Conservation (phyloP, 2,329 filamentous ascomycete species). For the Leptographium galeiforme region DNA sequence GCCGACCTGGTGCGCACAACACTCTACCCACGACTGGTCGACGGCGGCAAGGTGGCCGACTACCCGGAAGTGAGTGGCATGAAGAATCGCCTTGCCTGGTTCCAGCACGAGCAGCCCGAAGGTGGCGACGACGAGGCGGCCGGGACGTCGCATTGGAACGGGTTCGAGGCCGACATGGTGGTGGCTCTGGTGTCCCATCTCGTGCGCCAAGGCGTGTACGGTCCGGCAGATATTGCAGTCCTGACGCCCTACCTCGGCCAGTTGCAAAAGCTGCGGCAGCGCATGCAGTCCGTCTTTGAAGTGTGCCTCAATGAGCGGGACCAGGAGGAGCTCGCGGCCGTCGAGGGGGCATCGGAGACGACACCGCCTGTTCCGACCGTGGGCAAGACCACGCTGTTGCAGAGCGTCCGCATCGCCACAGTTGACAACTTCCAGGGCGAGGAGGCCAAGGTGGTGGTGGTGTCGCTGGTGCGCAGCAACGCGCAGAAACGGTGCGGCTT, state of each 20-base stretch:
- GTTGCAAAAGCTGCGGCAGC: conserved; percentile 32
- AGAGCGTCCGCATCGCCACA: background rate
- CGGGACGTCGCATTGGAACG: background rate
- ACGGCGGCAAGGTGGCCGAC: conserved; percentile 25
- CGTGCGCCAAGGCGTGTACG: conserved; percentile 49
- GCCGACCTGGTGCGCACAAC: conserved; percentile 42
- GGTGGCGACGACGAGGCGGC: conserved; percentile 17
- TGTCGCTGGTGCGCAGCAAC: conserved; percentile 62
- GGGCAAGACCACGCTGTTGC: conserved; percentile 27
- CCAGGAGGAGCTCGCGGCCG: conserved; percentile 30
- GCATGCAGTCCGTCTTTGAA: conserved; percentile 24
- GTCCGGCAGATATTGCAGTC: conserved; percentile 50
- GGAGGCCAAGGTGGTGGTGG: conserved; percentile 56
- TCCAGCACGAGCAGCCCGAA: conserved; percentile 42
- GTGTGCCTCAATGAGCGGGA: conserved; percentile 54
- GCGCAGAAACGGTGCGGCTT: conserved; percentile 45
- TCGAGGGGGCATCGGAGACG: conserved; percentile 17
- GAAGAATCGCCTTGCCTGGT: conserved; percentile 42
- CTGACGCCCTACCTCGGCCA: conserved; percentile 54
- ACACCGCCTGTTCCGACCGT: conserved; percentile 2
- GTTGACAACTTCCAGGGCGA: conserved; percentile 63
- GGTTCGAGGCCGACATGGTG: conserved; percentile 51
- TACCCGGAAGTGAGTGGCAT: conserved; percentile 41
- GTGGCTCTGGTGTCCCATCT: conserved; percentile 50
- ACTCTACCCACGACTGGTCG: conserved; percentile 42